Evolutionary conservation across 345 rosid genomes (phyloP).

Genomic region (Eucalyptus regnans): DNA sequence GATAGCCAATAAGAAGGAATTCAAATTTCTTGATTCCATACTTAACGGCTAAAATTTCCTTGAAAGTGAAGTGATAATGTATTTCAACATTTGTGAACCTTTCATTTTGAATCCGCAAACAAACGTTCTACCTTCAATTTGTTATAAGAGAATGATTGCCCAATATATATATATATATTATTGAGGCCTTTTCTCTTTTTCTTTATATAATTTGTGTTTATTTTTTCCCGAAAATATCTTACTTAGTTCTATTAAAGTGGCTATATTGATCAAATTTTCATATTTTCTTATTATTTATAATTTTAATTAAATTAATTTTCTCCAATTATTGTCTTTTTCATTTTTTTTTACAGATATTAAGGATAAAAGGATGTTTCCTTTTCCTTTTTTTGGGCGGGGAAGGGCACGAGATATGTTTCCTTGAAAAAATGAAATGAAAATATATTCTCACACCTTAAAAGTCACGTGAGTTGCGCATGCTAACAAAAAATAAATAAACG

Average conservation of each 20-base stretch:
- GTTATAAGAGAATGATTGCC: too few species aligned
- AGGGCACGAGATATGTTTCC: background rate
- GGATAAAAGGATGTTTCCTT: background rate
- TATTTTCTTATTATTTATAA: background rate
- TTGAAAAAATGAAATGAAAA: background rate
- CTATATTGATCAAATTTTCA: background rate
- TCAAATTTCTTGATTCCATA: too few species aligned
- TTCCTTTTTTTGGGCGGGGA: too few species aligned
- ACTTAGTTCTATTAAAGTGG: background rate
- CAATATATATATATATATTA: too few species aligned
- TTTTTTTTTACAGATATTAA: background rate
- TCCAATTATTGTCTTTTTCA: background rate
- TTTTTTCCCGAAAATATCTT: background rate
- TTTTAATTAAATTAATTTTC: background rate
- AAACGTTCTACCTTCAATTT: too few species aligned
- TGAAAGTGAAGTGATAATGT: too few species aligned
- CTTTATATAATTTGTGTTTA: background rate
- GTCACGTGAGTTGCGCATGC: background rate
- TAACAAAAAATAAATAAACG: background rate
- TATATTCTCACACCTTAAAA: background rate
- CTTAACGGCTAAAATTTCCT: fast-evolving
- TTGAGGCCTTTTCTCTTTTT: background rate
- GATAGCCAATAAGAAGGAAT: too few species aligned
- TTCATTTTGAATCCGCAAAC: too few species aligned
- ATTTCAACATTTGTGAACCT: too few species aligned